Base-by-base conservation (phyloP, 2,329 filamentous ascomycete genomes). In the Exophiala aquamarina region DNA sequence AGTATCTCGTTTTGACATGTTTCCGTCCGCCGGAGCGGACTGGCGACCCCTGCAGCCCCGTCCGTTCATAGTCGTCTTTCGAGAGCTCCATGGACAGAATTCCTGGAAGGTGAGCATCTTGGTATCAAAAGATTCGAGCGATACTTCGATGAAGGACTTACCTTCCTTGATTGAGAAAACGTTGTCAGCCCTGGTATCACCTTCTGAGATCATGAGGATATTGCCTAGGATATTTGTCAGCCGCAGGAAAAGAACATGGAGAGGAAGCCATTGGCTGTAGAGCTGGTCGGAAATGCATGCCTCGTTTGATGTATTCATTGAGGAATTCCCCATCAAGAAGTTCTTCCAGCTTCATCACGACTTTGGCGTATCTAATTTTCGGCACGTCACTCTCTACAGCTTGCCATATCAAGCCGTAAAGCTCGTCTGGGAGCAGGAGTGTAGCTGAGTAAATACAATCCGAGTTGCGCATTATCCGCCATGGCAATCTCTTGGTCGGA, bases 121-220 rank as follows among this genome's bases (percentile, higher is more conserved):
- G 20, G 14, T 26, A 38, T 47, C n/a, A 31, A 47, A n/a, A 5
- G 26, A 47, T 11, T 19, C 19, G 33, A 29, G 41, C 18, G 28
- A 13, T 26, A 14, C 42, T 15, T 35, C 13, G 21, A 4, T 18
- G 10, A 26, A 33, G 7, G 1, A 53, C 64, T 41, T 71, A 80
- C 89, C 90, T 56, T 89, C 78, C 47, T 71, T 75, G 1, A 97
- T 69, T 0, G 79, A 79, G 63, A 89, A 92, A 2, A 85, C 74
- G 58, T 87, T 87, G 60, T 91, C 86, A 2, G 84, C 75, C 2
- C 82, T 83, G 6, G 78, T 72, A 23, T 78, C 78, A 10, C 89
- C 90, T 65, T 91, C 81, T 0, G 91, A 95, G 2, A 95, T 76
- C 86, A 97, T 88, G 57, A 88, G 67, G 39, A 94, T 72, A 62